These are phyloP conservation scores for Neurospora discreta DNA, from an alignment of 495 filamentous ascomycete genomes.

Conservation along the genomic window DNA sequence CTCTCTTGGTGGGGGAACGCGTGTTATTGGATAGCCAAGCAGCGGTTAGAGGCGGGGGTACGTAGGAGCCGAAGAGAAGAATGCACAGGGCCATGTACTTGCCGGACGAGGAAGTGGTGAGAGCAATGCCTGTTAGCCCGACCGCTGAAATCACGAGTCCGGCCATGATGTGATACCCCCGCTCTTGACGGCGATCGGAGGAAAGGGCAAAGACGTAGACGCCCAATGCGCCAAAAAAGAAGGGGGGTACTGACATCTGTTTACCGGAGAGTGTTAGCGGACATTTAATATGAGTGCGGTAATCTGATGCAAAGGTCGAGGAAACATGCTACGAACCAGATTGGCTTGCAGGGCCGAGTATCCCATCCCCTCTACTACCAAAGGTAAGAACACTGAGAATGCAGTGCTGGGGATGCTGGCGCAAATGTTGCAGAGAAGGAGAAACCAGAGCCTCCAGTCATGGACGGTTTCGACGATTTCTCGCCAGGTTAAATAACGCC, in stretches of 20 bases:
- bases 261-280: neutral
- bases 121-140: constrained; percentile 33
- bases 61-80: constrained; percentile 41
- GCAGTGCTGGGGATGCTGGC: constrained; percentile 41
- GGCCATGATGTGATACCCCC: constrained; percentile 39
- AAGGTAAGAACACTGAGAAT: constrained; percentile 46
- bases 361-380: constrained; percentile 35
- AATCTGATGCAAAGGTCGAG: neutral
- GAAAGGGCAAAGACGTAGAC: constrained; percentile 27
- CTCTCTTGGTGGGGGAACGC: constrained; percentile 31
- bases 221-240: constrained; percentile 36
- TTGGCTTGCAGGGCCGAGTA: constrained; percentile 36
- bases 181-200: constrained; percentile 21
- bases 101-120: constrained; percentile 17
- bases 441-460: constrained; percentile 42
- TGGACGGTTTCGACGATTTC: constrained; percentile 38
- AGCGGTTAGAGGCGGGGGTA: constrained; percentile 43
- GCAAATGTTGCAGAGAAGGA: constrained; percentile 43
- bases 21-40: constrained; percentile 49
- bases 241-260: constrained; percentile 43
- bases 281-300: neutral
- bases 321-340: constrained; percentile 17
- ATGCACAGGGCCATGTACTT: constrained; percentile 44
- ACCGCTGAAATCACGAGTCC: constrained; percentile 35
- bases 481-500: constrained; percentile 21